Percentiles rank a stretch among this genome's conserved stretches.
phyloP scores from a whole-genome alignment of 1,139 yeast genomes.

The Geotrichum fermentans region DNA sequence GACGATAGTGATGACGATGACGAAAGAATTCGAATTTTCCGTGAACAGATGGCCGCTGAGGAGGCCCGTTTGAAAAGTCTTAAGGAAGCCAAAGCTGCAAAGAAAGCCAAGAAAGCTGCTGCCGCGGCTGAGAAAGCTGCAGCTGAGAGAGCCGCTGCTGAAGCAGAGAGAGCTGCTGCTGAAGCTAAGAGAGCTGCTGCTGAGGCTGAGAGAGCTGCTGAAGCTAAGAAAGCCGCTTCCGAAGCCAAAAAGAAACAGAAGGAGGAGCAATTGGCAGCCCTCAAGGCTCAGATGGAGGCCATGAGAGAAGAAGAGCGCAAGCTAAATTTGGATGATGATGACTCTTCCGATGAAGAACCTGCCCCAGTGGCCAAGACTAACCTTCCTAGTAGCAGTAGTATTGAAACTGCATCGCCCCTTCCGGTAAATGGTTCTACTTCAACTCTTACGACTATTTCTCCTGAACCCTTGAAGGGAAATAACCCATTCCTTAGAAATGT shows the following conservation, averaged over 20 bases:
- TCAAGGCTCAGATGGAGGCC: conserved; percentile 62
- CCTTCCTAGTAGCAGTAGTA: conserved; percentile 17
- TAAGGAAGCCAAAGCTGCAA: conserved; percentile 30
- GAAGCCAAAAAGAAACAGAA: conserved; percentile 48
- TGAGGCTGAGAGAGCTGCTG: conserved; percentile 30
- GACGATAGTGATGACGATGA: conserved; percentile 33
- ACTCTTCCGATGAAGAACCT: conserved; percentile 29
- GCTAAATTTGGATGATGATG: conserved; percentile 26
- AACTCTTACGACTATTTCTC: conserved; percentile 21
- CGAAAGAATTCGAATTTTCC: conserved; percentile 46
- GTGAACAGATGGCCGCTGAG: conserved; percentile 44
- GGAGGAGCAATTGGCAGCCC: conserved; percentile 56
- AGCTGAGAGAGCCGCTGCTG: no score
- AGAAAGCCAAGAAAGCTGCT: conserved; percentile 33
- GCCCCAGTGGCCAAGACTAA: conserved; percentile 19
- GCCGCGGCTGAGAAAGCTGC: no score
- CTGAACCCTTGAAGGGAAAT: conserved; percentile 20
- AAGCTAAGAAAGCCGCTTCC: conserved; percentile 37
- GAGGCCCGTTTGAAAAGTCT: conserved; percentile 31
- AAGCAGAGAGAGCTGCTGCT: background rate
- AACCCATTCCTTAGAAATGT: conserved; percentile 24
- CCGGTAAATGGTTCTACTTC: conserved; percentile 10
- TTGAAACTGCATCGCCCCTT: conserved; percentile 16
- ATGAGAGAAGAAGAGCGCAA: conserved; percentile 39
- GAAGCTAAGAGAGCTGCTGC: conserved; percentile 28